Conservation (phyloP, 805 yeast species). For the Lachancea nothofagi region DNA sequence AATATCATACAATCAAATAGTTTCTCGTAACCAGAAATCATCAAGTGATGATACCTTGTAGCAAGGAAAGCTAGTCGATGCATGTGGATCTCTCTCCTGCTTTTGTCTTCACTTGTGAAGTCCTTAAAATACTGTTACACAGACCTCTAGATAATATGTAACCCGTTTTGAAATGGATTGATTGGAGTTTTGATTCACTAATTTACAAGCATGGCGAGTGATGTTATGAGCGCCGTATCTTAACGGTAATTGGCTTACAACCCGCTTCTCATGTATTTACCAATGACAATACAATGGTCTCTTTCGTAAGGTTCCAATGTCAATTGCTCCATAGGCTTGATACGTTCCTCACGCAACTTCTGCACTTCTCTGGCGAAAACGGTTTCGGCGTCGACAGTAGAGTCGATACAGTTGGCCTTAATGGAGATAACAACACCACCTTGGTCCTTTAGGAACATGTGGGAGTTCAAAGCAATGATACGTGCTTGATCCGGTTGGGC, state of each 20-base stretch:
- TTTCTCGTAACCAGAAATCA: too few species aligned
- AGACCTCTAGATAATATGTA: slow-evolving; percentile 6
- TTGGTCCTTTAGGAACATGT: slow-evolving; percentile 94
- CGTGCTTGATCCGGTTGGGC: slow-evolving; percentile 99
- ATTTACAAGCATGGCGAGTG: slow-evolving; percentile 12
- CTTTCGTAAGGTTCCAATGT: slow-evolving; percentile 99
- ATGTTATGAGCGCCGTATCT: neutral
- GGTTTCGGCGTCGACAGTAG: slow-evolving; percentile 98
- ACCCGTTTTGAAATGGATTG: slow-evolving; percentile 1
- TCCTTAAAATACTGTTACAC: slow-evolving; percentile 4
- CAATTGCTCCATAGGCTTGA: slow-evolving; percentile 97
- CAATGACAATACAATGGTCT: slow-evolving; percentile 98
- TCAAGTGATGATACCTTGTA: too few species aligned
- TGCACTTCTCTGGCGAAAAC: slow-evolving; percentile 99
- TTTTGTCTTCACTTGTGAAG: slow-evolving; percentile 1
- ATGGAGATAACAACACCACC: slow-evolving; percentile 98
- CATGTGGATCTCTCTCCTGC: too few species aligned
- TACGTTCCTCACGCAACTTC: slow-evolving; percentile 96
- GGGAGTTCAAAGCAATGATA: slow-evolving; percentile 97
- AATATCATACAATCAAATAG: too few species aligned
- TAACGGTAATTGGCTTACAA: too few species aligned
- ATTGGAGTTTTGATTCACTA: slow-evolving; percentile 7
- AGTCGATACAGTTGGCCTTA: slow-evolving; percentile 99
- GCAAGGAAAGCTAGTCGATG: too few species aligned
- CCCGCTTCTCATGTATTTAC: slow-evolving; percentile 92